phyloP scores from a whole-genome alignment of 1,284 basidiomycete genomes.

The Cutaneotrichosporon sp. region DNA sequence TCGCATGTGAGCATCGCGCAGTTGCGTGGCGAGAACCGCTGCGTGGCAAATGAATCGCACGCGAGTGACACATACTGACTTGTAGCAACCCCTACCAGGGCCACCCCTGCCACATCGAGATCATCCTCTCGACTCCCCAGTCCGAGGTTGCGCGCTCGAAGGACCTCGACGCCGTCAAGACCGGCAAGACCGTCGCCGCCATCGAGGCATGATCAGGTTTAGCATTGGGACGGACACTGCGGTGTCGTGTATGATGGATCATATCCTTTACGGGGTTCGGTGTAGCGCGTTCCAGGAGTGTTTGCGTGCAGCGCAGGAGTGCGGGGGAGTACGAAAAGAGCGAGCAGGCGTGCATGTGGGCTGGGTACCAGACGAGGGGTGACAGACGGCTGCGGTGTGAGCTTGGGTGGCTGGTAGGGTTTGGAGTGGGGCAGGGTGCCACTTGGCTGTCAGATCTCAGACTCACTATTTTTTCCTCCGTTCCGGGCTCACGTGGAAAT shows the following conservation, averaged over 20 bases:
- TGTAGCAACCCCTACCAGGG: conserved; percentile 74
- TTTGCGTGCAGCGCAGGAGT: not conserved
- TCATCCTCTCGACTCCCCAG: conserved; percentile 74
- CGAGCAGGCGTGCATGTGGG: no score
- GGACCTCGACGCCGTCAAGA: conserved; percentile 60
- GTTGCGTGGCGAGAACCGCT: no score
- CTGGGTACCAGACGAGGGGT: not conserved
- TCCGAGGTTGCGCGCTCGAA: conserved; percentile 84
- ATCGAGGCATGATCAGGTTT: conserved; percentile 48
- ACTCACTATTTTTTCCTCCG: no score
- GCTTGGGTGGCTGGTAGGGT: not conserved
- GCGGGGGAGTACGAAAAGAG: not conserved
- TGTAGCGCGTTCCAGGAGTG: not conserved
- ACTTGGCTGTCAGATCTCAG: not conserved
- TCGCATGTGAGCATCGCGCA: conserved; percentile 57
- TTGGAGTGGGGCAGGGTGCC: not conserved
- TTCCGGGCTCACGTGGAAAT: no score
- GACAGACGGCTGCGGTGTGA: not conserved
- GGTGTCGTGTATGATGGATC: conserved; percentile 44
- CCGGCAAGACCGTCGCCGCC: conserved; percentile 47
- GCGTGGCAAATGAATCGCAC: no score
- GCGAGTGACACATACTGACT: not conserved
- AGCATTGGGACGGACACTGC: conserved; percentile 24
- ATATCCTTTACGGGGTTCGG: conserved; percentile 23
- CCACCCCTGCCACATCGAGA: conserved; percentile 90